Base-by-base conservation (phyloP, 345 rosid species). In the Laguncularia racemosa region DNA sequence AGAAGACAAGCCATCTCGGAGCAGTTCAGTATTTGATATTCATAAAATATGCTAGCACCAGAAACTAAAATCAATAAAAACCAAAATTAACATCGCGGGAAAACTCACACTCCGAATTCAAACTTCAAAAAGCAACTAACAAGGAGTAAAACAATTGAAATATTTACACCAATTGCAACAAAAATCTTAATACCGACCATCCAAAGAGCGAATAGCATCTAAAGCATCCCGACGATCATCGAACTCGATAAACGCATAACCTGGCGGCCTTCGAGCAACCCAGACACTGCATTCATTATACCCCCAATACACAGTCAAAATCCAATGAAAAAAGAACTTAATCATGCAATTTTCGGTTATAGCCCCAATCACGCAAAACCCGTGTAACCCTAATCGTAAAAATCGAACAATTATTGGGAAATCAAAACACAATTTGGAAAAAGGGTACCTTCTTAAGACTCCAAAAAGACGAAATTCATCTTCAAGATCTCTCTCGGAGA, bases 261-360 rank as follows among this genome's bases (percentile, higher is more conserved):
- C 96, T 0, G 91, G 95, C 2, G 96, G 96, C 77, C 96, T 86
- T 61, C 95, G 75, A 58, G 95, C 96, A 64, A 89, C 96, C 95
- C 96, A 89, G 5, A 89, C 96, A 78, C 96, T 89, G 89, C 77
- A 59, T 55, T 23, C 40, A 43, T 28, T 23, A 19, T 55, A 58
- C 28, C n/a, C 38, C 20, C 20, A 55, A 17, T 33, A 28, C 4
- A 38, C 33, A 55, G 14, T 38, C 58, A 5, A 55, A 9, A 52
- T 14, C 33, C n/a, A 52, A 16, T 33, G 17, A 5, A 33, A 52
- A 50, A 51, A n/a, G n/a, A n/a, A n/a, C n/a, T n/a, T n/a, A n/a
- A n/a, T n/a, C n/a, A n/a, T n/a, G n/a, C n/a, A n/a, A n/a, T n/a
- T n/a, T n/a, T n/a, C n/a, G n/a, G n/a, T n/a, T 4, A 13, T 1